Conservation (phyloP, 2,329 filamentous ascomycete genomes). For the Colletotrichum noveboracense region DNA sequence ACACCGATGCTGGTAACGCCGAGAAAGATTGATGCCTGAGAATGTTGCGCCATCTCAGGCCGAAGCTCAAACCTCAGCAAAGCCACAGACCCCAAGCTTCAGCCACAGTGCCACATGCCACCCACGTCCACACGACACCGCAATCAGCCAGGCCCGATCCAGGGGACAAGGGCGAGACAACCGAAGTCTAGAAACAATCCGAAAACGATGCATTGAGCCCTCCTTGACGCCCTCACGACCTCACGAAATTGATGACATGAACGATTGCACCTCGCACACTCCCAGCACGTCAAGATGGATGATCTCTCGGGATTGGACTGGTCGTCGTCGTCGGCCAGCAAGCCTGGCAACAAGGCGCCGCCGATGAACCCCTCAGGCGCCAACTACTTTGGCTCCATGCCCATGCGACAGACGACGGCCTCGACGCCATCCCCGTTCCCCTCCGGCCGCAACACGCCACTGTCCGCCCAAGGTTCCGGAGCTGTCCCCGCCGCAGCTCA, state of each 20-base stretch:
- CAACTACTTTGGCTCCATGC: conserved; percentile 55
- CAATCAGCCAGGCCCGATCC: conserved; percentile 12
- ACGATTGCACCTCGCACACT: background rate
- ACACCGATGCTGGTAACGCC: background rate
- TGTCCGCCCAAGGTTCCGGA: conserved; percentile 55
- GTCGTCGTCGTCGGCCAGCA: conserved; percentile 47
- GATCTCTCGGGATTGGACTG: conserved; percentile 67
- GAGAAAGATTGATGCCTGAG: background rate
- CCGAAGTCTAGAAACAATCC: background rate
- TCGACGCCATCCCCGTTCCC: conserved; percentile 59
- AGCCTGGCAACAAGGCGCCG: conserved; percentile 45
- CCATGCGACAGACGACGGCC: conserved; percentile 58
- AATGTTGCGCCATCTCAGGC: background rate
- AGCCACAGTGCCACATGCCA: conserved; percentile 20
- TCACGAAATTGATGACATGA: conserved; percentile 22
- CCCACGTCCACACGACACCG: conserved; percentile 11
- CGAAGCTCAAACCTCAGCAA: background rate
- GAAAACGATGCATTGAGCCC: conserved; percentile 20
- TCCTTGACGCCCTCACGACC: conserved; percentile 14
- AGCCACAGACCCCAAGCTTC: background rate
- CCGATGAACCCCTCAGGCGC: conserved; percentile 45
- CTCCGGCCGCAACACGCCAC: conserved; percentile 62
- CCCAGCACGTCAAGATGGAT: conserved; percentile 53
- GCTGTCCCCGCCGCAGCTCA: conserved; percentile 42
- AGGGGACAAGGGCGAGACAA: background rate